These are phyloP conservation scores for Rubroshorea leprosula DNA, from an alignment of 345 rosid species.

Conservation along the genomic window DNA sequence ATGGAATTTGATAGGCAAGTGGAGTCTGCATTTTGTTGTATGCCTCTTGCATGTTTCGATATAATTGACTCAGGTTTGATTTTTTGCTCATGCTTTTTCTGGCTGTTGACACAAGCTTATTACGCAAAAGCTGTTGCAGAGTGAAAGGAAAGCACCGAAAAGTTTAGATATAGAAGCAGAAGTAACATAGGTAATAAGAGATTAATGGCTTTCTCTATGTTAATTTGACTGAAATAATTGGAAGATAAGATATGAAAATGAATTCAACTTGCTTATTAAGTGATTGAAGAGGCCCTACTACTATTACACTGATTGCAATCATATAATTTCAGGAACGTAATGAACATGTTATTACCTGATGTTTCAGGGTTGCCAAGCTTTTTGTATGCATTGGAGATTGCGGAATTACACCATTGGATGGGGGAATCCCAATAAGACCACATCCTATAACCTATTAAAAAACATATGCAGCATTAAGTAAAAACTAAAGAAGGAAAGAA, in stretches of 20 bases:
- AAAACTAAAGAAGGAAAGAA: no score
- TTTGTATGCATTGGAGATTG: conserved; percentile 99
- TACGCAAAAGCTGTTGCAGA: conserved; percentile 49
- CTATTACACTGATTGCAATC: no score
- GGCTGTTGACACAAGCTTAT: conserved; percentile 60
- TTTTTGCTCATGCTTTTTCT: conserved; percentile 44
- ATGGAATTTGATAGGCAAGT: conserved; percentile 47
- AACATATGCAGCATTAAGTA: background rate
- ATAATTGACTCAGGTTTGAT: conserved; percentile 51
- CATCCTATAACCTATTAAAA: conserved; percentile 59
- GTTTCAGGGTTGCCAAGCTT: conserved; percentile 85
- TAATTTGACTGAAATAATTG: no score
- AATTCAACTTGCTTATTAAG: no score
- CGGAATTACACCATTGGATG: conserved; percentile 96
- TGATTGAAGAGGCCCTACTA: no score
- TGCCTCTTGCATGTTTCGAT: conserved; percentile 57
- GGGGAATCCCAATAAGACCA: conserved; percentile 93
- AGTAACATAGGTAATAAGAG: conserved; percentile 12
- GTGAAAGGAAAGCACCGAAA: conserved; percentile 6
- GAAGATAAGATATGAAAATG: no score
- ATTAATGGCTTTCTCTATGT: no score
- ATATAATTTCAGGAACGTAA: no score
- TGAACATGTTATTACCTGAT: conserved; percentile 72
- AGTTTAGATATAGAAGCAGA: conserved; percentile 11
- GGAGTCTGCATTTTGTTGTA: conserved; percentile 68